Base-by-base conservation (phyloP, 2,329 filamentous ascomycete genomes). In the Colletotrichum viniferum region DNA sequence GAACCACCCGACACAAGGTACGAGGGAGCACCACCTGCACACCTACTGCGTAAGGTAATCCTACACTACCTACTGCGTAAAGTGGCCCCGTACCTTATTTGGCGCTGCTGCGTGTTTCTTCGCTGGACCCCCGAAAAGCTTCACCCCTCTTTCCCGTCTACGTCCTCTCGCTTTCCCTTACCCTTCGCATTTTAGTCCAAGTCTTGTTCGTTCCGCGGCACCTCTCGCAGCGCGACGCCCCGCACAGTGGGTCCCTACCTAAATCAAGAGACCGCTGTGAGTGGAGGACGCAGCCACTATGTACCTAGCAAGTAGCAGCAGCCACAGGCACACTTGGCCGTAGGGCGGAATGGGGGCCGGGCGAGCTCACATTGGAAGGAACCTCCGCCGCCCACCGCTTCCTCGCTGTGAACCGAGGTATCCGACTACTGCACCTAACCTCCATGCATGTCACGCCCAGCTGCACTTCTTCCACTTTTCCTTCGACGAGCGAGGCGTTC, bases 331-430 rank as follows among this genome's bases (percentile, higher is more conserved):
- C 71, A 60, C 67, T 60, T 63, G 67, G 60, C 60, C 67, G 72
- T 74, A 74, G 72, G 72, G 72, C 72, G 36, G 68, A 71, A 36
- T 71, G 52, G 36, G 61, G 72, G 38, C 36, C 56, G 62, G 34
- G 36, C 67, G 18, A 38, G 55, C 55, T 48, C 48, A 63, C 43
- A 38, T 75, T 60, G 16, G 26, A 21, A 36, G 55, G 43, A 30
- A 72, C 61, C 62, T 65, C 62, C 66, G 38, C 62, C 56, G 26
- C 28, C 61, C 38, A 43, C 38, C 58, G 21, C 24, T 21, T 5
- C 36, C 10, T 12, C 32, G 43, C 21, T 4, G 30, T 5, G 58
- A 26, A 61, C 55, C 28, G 36, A 74, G 55, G 68, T 71, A 66
- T 65, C 36, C 18, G 36, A 24, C 52, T 60, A 60, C n/a, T n/a